Evolutionary conservation across 495 filamentous ascomycete species (phyloP).

Genomic region (Penicillium parvum): DNA sequence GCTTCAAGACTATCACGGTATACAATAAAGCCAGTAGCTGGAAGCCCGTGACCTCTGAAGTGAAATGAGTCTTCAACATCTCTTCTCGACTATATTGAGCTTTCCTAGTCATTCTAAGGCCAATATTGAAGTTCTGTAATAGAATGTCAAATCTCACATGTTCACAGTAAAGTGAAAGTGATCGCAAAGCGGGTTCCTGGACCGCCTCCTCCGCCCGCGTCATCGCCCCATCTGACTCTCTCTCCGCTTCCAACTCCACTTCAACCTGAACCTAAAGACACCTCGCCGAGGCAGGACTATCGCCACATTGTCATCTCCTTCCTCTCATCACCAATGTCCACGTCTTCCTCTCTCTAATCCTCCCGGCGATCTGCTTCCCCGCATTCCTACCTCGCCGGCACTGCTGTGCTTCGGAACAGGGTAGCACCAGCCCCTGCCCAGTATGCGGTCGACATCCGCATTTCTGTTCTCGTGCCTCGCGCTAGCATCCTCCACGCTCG

Average conservation of each 20-base stretch:
- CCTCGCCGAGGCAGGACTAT: slow-evolving; percentile 8
- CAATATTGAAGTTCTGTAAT: too few relatives aligned
- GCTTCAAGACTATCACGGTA: too few relatives aligned
- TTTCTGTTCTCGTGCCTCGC: slow-evolving; percentile 25
- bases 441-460: slow-evolving; percentile 30
- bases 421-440: slow-evolving; percentile 14
- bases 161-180: too few relatives aligned
- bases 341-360: neutral
- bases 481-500: slow-evolving; percentile 21
- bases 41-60: too few relatives aligned
- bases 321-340: neutral
- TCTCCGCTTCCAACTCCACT: slow-evolving; percentile 17
- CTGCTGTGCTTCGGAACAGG: slow-evolving; percentile 4
- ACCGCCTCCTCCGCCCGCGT: slow-evolving; percentile 38
- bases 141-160: too few relatives aligned
- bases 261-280: slow-evolving; percentile 8
- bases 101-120: neutral
- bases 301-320: slow-evolving; percentile 1
- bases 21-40: too few relatives aligned
- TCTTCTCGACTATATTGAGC: too few relatives aligned
- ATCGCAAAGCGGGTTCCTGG: slow-evolving; percentile 15
- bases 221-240: slow-evolving; percentile 27
- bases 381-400: slow-evolving; percentile 8
- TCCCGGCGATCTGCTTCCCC: slow-evolving; percentile 10
- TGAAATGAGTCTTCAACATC: too few relatives aligned